These are phyloP conservation scores for Rubroboletus satanas DNA, from an alignment of 768 basidiomycete genomes.

Conservation along the genomic window DNA sequence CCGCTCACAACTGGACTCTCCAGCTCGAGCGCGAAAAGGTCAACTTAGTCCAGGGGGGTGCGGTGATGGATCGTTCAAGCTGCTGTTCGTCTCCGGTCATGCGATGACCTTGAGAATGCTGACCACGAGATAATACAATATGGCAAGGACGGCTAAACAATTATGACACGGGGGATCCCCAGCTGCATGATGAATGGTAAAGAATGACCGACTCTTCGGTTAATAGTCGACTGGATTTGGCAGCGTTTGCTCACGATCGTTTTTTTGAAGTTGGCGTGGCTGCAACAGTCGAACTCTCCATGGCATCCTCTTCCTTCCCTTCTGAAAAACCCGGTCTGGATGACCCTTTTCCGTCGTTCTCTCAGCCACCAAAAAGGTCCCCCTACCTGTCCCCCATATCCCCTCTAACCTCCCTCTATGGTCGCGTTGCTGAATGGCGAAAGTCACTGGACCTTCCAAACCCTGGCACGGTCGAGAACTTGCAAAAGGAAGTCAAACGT, in stretches of 20 bases:
- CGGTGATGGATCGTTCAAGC: no score
- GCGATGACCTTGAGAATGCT: no score
- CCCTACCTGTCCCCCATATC: constrained; percentile 34
- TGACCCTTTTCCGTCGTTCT: constrained; percentile 35
- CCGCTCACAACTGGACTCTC: neutral
- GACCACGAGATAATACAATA: no score
- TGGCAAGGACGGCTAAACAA: no score
- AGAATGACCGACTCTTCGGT: no score
- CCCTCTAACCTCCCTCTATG: constrained; percentile 64
- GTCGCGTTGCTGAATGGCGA: constrained; percentile 79
- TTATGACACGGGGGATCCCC: no score
- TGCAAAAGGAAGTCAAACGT: constrained; percentile 93
- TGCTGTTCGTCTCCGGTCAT: no score
- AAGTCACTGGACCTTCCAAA: constrained; percentile 76
- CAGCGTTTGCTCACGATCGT: constrained; percentile 28
- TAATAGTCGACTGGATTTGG: constrained; percentile 9
- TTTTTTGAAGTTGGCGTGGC: constrained; percentile 31
- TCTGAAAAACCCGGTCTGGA: constrained; percentile 41
- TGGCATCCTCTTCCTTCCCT: constrained; percentile 42
- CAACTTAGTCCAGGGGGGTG: no score
- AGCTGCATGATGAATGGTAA: no score
- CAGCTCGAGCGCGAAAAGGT: no score
- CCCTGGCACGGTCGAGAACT: constrained; percentile 90
- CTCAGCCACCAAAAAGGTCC: constrained; percentile 37
- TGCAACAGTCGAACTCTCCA: constrained; percentile 22